Evolutionary conservation across 176 grass and related monocot species (phyloP), one percentile per base, ranked within the genome.

Genomic region (Phoenix roebelenii): DNA sequence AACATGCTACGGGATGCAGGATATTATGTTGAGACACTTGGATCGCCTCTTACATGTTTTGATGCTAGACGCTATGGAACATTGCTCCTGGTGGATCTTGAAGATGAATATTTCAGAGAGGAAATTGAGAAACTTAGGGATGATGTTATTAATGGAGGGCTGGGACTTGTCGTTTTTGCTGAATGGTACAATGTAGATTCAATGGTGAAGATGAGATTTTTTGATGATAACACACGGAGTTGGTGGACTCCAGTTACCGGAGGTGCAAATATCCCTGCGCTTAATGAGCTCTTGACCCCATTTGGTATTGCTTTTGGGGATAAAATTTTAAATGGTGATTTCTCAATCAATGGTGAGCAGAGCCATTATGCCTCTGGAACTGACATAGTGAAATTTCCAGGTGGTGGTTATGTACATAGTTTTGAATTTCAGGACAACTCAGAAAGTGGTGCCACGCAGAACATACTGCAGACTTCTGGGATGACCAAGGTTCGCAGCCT

Each of bases 201-300:
- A 24, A 91, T 97, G 92, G 84, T 83, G 49, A 97, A 82, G 74
- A 97, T 97, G 92, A 91, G 77, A 63, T 97, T 97, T 82, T 97
- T 97, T 76, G 92, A 97, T 77, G 92, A 97, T 65, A 97, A 97
- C 77, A 97, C 92, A 12, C 81, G 92, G 63, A 97, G 92, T 69
- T 97, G 92, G 92, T 97, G 92, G 92, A 97, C 87, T 52, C 92
- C 92, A 52, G 77, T 97, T 39, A 97, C 92, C 61, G 92, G 92
- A 35, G 92, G 92, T 75, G 92, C 92, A 71, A 97, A 97, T 83
- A 68, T 97, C 57, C 92, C 84, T 32, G 92, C 87, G 14, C 79
- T 97, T 76, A 97, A 97, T 73, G 84, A 87, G 51, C 87, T 97
- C 74, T 79, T 97, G 59, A 75, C 76, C 66, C 84, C 83, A 66